A percentile compares a stretch with the other conserved stretches of the same genome.
Conservation (phyloP, 1,139 yeast species). For the Scheffersomyces illinoinensis region DNA sequence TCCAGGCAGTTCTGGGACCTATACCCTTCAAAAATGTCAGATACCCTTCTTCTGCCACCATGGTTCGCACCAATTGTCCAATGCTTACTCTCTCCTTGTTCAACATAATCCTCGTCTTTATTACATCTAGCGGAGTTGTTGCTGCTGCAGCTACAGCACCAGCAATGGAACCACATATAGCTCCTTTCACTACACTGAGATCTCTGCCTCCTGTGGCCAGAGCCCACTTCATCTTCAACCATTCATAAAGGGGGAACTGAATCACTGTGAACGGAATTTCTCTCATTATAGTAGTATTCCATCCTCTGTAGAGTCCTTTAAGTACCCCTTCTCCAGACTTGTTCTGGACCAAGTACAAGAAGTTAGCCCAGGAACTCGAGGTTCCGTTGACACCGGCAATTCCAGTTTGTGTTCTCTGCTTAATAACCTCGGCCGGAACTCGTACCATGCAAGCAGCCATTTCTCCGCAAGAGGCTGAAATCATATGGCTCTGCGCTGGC, state of each 20-base stretch:
- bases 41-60: constrained; percentile 66
- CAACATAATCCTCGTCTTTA: constrained; percentile 90
- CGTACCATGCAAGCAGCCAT: constrained; percentile 89
- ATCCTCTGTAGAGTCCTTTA: constrained; percentile 85
- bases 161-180: constrained; percentile 90
- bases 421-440: constrained; percentile 95
- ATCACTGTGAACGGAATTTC: constrained; percentile 95
- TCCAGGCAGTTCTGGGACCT: constrained; percentile 97
- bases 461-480: constrained; percentile 87
- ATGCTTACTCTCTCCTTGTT: constrained; percentile 53
- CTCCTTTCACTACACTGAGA: constrained; percentile 74
- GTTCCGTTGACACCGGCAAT: constrained; percentile 45
- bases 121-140: constrained; percentile 91
- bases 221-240: constrained; percentile 60
- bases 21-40: constrained; percentile 75
- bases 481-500: constrained; percentile 68
- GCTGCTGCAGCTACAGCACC: constrained; percentile 94
- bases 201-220: constrained; percentile 30
- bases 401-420: constrained; percentile 88
- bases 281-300: constrained; percentile 87
- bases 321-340: constrained; percentile 75
- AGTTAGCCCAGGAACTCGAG: constrained; percentile 67
- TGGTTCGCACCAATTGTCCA: constrained; percentile 40
- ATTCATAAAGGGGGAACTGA: constrained; percentile 92
- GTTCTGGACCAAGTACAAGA: constrained; percentile 55